phyloP scores from a whole-genome alignment of 176 grass and related monocot genomes.

The Alloteropsis semialata region DNA sequence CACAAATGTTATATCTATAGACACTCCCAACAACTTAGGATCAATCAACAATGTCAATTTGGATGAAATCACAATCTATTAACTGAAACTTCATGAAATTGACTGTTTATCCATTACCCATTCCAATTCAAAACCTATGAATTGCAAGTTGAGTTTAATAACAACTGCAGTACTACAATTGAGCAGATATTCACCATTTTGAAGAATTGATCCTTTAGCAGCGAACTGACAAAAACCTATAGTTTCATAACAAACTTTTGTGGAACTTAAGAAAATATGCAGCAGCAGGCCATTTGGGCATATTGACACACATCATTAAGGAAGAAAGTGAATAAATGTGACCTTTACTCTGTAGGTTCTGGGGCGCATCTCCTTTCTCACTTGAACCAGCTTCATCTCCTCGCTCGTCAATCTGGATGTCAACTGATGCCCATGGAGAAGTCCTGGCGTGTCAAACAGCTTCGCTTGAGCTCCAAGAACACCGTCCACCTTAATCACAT shows the following conservation, averaged over 20 bases:
- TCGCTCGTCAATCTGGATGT: slow-evolving; percentile 61
- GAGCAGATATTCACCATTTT: background rate
- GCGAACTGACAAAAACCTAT: background rate
- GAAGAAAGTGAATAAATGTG: background rate
- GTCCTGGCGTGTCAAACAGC: slow-evolving; percentile 77
- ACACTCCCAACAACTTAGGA: background rate
- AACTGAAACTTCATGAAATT: background rate
- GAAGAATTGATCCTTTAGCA: background rate
- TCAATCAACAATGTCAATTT: background rate
- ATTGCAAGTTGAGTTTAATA: background rate
- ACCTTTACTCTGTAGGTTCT: slow-evolving; percentile 92
- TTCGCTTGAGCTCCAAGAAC: slow-evolving; percentile 74
- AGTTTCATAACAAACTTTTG: background rate
- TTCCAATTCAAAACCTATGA: background rate
- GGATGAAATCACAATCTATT: background rate
- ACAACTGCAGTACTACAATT: background rate
- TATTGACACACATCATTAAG: background rate
- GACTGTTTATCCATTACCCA: background rate
- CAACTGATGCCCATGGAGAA: slow-evolving; percentile 81
- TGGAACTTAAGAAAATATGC: background rate
- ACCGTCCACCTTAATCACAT: slow-evolving; percentile 61
- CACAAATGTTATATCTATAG: background rate
- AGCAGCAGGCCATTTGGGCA: background rate
- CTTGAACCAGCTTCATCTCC: slow-evolving; percentile 79
- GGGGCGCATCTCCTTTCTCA: slow-evolving; percentile 67